Percentiles rank a stretch among this genome's conserved stretches.
Conservation (phyloP, 2,329 filamentous ascomycete species). For the Lojkania enalia region DNA sequence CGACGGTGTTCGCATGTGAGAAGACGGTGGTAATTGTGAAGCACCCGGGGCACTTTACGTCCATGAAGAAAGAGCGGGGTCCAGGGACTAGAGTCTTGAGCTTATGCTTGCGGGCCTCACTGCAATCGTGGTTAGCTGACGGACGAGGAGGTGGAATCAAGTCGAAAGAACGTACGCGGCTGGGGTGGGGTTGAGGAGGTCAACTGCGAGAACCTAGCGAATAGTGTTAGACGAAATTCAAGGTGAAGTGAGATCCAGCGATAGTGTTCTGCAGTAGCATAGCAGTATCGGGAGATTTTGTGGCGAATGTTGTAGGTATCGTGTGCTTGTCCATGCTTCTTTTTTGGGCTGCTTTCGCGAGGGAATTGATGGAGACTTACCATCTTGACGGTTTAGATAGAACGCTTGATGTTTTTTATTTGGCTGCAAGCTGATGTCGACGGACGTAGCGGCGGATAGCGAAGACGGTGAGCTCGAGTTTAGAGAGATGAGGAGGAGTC, state of each 20-base stretch:
- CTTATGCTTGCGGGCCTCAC: constrained; percentile 99
- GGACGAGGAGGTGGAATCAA: constrained; percentile 6
- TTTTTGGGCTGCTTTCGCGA: constrained; percentile 7
- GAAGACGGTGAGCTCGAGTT: constrained; percentile 37
- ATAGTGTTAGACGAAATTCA: constrained; percentile 18
- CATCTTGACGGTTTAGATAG: constrained; percentile 45
- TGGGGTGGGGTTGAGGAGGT: constrained; percentile 98
- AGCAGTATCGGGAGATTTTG: constrained; percentile 29
- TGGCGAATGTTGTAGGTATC: constrained; percentile 38
- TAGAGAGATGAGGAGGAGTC: constrained; percentile 18
- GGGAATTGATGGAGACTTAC: constrained; percentile 34
- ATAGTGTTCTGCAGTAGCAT: constrained; percentile 16
- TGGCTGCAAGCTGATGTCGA: constrained; percentile 37
- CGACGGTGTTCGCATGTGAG: constrained; percentile 99
- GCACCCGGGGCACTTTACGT: constrained; percentile 99
- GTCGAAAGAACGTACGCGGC: constrained; percentile 60
- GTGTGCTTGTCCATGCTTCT: constrained; percentile 29
- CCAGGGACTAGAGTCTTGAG: constrained; percentile 97
- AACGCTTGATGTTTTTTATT: constrained; percentile 32
- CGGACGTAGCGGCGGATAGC: constrained; percentile 39
- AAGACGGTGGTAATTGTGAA: constrained; percentile 99
- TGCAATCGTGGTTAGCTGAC: constrained; percentile 34
- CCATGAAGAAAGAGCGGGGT: constrained; percentile 99
- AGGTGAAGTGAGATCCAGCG: constrained; percentile 15
- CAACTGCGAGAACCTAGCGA: constrained; percentile 96